Base-by-base conservation (phyloP, 345 rosid species). In the Raphanus raphanistrum region DNA sequence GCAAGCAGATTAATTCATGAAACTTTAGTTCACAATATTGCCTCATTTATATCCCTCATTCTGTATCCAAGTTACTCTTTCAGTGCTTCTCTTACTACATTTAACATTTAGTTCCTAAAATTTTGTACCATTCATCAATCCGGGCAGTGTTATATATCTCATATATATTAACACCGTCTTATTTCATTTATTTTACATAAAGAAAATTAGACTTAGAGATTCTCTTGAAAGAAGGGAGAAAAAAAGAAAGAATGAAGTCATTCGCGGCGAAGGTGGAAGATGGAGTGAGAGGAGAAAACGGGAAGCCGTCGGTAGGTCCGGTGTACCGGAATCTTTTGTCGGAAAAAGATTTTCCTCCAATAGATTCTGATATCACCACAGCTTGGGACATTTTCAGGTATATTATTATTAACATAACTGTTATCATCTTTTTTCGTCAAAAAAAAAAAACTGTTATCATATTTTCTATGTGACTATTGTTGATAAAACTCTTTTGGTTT, bases 331-430 rank as follows among this genome's bases (percentile, higher is more conserved):
- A 87, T 84, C 78, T 87, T 27, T 80, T 95, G 4, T 81, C 98
- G 43, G 82, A 82, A 76, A 60, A 88, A 52, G 90, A 78, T 4
- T 95, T 85, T 63, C 98, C 98, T 79, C 89, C 92, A 0, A 41
- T 74, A 13, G 90, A 84, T 77, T 63, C 81, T 2, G 79, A 83
- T 41, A 80, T 87, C 64, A 26, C 73, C 61, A 88, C 98, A 5
- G 73, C 94, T 33, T 95, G 99, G 99, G 93, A 87, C 82, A 80
- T 92, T 76, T 95, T 89, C 92, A 87, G 92, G 99, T 95, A 25
- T 38, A 38, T 38, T 38, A 38, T 10, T 10, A 38, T 38, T 38
- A 38, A 38, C 45, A 38, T 9, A 38, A 10, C 45, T 38, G 45
- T 38, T 38, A 9, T 38, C 45, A 9, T 38, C 45, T 38, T 38